These are phyloP conservation scores for Strigomonas galati DNA, from an alignment of 208 protist genomes.

Conservation along the genomic window DNA sequence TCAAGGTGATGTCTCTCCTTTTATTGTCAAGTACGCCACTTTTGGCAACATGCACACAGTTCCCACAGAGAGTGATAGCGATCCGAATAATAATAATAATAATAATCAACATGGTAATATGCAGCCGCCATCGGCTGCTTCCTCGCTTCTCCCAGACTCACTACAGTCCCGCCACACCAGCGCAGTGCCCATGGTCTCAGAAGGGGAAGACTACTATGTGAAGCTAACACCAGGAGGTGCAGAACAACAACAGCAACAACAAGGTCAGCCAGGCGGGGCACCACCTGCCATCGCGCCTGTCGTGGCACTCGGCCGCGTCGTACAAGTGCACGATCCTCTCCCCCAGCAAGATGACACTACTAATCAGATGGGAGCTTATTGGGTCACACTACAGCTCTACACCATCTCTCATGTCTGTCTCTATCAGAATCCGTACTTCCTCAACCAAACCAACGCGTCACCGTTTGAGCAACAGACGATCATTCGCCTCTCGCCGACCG, in stretches of 20 bases:
- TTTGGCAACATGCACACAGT: too few species aligned
- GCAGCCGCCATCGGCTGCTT: background rate
- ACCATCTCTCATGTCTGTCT: background rate
- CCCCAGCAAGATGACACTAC: background rate
- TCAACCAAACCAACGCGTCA: background rate
- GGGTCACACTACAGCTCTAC: conserved; percentile 8
- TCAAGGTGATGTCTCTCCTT: too few species aligned
- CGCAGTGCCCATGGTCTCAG: background rate
- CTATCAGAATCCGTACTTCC: background rate
- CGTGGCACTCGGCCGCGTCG: conserved; percentile 7
- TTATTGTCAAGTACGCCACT: background rate
- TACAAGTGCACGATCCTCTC: background rate
- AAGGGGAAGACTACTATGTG: conserved; percentile 8
- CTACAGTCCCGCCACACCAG: background rate
- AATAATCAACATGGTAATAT: conserved; percentile 1
- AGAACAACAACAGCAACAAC: too few species aligned
- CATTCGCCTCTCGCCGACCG: background rate
- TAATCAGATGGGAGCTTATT: background rate
- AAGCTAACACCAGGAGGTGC: too few species aligned
- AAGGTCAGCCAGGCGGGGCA: background rate
- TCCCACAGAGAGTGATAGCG: conserved; percentile 3
- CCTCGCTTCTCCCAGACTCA: too few species aligned
- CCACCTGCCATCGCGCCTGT: background rate
- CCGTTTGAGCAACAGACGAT: background rate
- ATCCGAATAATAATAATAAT: conserved; percentile 3